Evolutionary conservation across 1,284 basidiomycete species (phyloP).

Genomic region (Thecaphora thlaspeos): DNA sequence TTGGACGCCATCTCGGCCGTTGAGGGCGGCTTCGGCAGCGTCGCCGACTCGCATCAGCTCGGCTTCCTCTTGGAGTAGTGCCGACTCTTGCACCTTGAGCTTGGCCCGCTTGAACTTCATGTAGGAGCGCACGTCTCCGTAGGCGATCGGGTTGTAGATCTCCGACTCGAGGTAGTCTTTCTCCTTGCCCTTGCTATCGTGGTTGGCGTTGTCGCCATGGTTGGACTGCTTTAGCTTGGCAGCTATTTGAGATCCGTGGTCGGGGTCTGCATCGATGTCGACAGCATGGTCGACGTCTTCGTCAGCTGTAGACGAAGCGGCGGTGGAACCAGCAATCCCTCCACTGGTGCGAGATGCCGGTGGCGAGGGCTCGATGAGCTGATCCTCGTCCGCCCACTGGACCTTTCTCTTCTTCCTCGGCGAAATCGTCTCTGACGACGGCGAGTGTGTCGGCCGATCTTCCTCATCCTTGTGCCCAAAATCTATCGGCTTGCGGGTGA

Average conservation of each 20-base stretch:
- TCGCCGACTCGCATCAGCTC: constrained; percentile 1
- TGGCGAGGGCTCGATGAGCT: neutral
- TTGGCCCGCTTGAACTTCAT: constrained; percentile 87
- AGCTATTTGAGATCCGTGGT: too few relatives aligned
- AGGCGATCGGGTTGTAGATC: constrained; percentile 72
- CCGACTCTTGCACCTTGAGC: constrained; percentile 47
- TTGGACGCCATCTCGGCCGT: neutral
- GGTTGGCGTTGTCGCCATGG: neutral
- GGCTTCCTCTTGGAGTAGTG: constrained; percentile 31
- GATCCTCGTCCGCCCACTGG: constrained; percentile 31
- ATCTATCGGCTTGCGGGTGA: too few relatives aligned
- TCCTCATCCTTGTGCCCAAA: too few relatives aligned
- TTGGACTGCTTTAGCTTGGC: neutral
- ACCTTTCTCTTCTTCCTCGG: constrained; percentile 10
- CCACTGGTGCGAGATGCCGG: neutral
- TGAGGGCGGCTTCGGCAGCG: constrained; percentile 2
- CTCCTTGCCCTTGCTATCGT: neutral
- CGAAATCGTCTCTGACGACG: too few relatives aligned
- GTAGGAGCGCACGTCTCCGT: constrained; percentile 82
- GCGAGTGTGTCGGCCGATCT: too few relatives aligned
- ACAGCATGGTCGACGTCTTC: neutral
- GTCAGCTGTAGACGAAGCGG: neutral
- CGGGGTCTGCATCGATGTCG: neutral
- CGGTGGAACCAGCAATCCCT: neutral
- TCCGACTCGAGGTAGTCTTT: constrained; percentile 21